Conservation (phyloP, 306 rosid genomes). For the Chamaecrista fasciculata region DNA sequence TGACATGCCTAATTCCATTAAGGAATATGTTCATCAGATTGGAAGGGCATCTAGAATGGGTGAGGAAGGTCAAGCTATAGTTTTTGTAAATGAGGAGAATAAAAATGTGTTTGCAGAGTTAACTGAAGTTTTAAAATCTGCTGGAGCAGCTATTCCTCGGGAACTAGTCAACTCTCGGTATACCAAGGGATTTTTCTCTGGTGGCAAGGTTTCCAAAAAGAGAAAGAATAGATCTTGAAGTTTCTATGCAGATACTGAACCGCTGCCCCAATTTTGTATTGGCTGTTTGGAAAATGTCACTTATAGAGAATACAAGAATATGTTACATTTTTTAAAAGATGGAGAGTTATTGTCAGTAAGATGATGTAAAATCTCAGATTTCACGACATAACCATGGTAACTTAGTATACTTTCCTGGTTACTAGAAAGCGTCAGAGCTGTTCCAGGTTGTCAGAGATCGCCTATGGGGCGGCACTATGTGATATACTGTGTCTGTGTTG, state of each 20-base stretch:
- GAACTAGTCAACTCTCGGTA: constrained; percentile 58
- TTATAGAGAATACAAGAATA: constrained; percentile 10
- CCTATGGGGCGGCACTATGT: neutral
- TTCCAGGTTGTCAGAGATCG: constrained; percentile 18
- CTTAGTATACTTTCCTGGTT: neutral
- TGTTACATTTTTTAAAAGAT: constrained; percentile 7
- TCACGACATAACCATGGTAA: neutral
- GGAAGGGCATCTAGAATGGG: constrained; percentile 92
- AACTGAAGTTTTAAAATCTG: constrained; percentile 52
- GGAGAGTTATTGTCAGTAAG: neutral
- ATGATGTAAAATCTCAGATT: neutral
- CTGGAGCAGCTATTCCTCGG: constrained; percentile 70
- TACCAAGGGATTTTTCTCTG: constrained; percentile 32
- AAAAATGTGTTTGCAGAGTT: constrained; percentile 61
- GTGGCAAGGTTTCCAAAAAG: constrained; percentile 40
- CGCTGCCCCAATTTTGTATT: neutral
- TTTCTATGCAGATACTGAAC: constrained; percentile 11
- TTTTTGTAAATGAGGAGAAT: constrained; percentile 68
- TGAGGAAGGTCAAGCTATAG: constrained; percentile 74
- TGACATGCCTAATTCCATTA: constrained; percentile 81
- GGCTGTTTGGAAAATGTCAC: constrained; percentile 12
- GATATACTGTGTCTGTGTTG: constrained; percentile 13
- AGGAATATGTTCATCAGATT: constrained; percentile 81
- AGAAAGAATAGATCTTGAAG: constrained; percentile 35
- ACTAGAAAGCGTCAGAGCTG: neutral